Base-by-base conservation (phyloP, 768 basidiomycete genomes). In the Flagelloscypha sp. region DNA sequence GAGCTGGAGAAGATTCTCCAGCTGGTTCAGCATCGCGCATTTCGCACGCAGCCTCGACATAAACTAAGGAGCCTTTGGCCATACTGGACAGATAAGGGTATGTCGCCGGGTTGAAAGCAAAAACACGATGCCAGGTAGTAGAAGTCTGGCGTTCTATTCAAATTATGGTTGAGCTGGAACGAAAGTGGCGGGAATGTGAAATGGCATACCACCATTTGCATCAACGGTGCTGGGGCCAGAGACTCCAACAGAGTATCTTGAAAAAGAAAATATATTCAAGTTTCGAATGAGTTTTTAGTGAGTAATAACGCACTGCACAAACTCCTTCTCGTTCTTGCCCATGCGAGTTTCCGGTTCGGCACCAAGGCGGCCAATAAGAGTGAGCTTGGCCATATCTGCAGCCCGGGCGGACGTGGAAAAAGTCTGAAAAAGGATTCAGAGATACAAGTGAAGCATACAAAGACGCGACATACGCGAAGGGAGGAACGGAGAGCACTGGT, bases 21-120 rank as follows among this genome's bases (percentile, higher is more conserved):
- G 83, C 74, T 5, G 68, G 56, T 25, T 82, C 80, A 7, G 85
- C 72, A 40, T 88, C 83, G 24, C 79, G 73, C 16, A 89, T 55
- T 55, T 88, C 85, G 42, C 71, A 88, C 45, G 63, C 67, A 19
- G 86, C 79, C 55, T 93, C 88, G 23, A 85, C 86, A 42, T 77
- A 89, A 12, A 93, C 87, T 39, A 64, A 76, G 32, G 72, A 61
- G 5, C 88, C 88, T 44, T 84, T 84, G 47, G 57, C 69, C 25
- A 93, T 53, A 27, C 59, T 74, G 40, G 61, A 65, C 23, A 93
- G 71, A 48, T 72, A 85, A 40, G 63, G 74, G 45, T 79, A 79
- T n/a, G 74, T 48, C 25, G 28, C 4, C 6, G 75, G 67, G n/a
- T 61, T 60, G 65, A 90, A 90, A 17, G 80, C 88, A 31, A 88